phyloP scores from a whole-genome alignment of 441 rosid genomes.

The Raphanus hybrid region DNA sequence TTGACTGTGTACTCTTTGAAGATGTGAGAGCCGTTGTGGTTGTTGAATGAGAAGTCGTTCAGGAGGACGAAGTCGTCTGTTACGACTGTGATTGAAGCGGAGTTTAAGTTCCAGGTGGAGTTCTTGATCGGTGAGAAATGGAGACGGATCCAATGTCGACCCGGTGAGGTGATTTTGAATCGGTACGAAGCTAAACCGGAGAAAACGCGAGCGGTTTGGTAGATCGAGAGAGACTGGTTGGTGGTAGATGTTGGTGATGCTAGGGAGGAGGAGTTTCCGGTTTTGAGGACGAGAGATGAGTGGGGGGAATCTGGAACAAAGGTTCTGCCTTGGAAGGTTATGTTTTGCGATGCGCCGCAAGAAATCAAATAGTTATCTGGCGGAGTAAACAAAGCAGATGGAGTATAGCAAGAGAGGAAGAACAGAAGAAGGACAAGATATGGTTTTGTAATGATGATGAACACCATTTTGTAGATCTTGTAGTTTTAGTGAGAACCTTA shows the following conservation, averaged over 20 bases:
- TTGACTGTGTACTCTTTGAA: constrained; percentile 93
- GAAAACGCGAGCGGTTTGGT: constrained; percentile 85
- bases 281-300: constrained; percentile 58
- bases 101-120: constrained; percentile 58
- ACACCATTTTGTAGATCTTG: constrained; percentile 39
- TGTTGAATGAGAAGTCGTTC: constrained; percentile 79
- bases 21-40: constrained; percentile 58
- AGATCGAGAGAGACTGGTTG: constrained; percentile 57
- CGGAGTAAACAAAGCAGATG: constrained; percentile 62
- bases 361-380: constrained; percentile 78
- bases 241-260: constrained; percentile 47
- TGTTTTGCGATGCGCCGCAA: constrained; percentile 80
- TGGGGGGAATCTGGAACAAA: constrained; percentile 78
- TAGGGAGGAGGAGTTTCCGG: constrained; percentile 52
- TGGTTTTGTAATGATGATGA: constrained; percentile 36
- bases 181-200: constrained; percentile 70
- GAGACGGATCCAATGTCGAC: constrained; percentile 98
- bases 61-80: constrained; percentile 84
- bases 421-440: constrained; percentile 39
- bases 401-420: constrained; percentile 45
- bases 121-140: constrained; percentile 72
- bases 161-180: constrained; percentile 64
- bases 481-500: constrained; percentile 28
- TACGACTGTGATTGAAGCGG: constrained; percentile 67
- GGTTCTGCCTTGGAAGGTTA: constrained; percentile 69